A percentile compares a stretch with the other conserved stretches of the same genome.
These are phyloP conservation scores for Grosmannia huntii DNA, from an alignment of 2,329 filamentous ascomycete genomes.

Conservation along the genomic window DNA sequence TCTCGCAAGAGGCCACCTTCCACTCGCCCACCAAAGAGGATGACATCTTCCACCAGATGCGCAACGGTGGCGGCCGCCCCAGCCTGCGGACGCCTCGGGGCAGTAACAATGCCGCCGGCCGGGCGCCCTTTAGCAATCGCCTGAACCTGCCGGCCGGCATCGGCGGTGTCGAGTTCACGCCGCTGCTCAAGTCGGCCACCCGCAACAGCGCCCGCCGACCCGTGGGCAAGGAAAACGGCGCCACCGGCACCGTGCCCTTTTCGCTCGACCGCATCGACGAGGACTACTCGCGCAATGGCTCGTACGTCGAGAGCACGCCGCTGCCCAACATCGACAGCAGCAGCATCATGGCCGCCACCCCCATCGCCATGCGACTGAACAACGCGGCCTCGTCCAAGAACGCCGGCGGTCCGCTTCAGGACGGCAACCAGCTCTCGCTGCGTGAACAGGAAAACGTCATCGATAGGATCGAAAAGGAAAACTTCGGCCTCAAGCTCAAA, in stretches of 20 bases:
- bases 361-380: constrained; percentile 43
- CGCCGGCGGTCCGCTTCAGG: constrained; percentile 57
- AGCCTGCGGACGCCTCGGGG: constrained; percentile 63
- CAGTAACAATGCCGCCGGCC: constrained; percentile 18
- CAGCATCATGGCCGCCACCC: constrained; percentile 72
- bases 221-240: constrained; percentile 48
- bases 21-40: constrained; percentile 65
- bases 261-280: constrained; percentile 53
- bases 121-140: constrained; percentile 57
- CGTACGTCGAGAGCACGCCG: constrained; percentile 56
- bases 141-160: constrained; percentile 56
- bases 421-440: constrained; percentile 81
- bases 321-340: constrained; percentile 65
- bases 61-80: constrained; percentile 47
- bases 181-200: constrained; percentile 72
- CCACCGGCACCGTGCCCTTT: constrained; percentile 50
- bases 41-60: constrained; percentile 64
- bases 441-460: constrained; percentile 93
- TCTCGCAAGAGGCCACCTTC: constrained; percentile 81
- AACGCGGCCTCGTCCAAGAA: constrained; percentile 27
- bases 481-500: constrained; percentile 92
- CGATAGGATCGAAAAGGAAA: constrained; percentile 94
- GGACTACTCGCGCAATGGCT: constrained; percentile 55
- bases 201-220: constrained; percentile 54
- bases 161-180: constrained; percentile 76